Conservation (phyloP, 208 protist genomes). For the Wallacemonas collosoma region DNA sequence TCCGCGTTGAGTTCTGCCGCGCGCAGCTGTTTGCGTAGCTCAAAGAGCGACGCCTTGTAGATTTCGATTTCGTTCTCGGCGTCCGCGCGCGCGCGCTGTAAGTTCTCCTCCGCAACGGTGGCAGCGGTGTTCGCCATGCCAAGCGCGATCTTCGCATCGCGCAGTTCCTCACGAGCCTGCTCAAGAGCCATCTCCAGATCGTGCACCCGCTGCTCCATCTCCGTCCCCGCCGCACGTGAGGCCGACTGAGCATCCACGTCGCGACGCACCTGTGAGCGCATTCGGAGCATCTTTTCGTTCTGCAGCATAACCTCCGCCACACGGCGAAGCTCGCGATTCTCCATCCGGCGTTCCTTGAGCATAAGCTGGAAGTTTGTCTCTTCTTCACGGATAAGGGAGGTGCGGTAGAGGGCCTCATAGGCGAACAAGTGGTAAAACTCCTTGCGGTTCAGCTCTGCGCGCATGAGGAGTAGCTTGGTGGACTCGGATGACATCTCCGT, state of each 20-base stretch:
- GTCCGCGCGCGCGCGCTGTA: constrained; percentile 25
- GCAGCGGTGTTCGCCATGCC: constrained; percentile 29
- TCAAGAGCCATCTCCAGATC: constrained; percentile 10
- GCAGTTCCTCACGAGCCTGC: constrained; percentile 15
- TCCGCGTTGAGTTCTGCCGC: background rate
- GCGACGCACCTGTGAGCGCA: constrained; percentile 16
- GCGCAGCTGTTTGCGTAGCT: constrained; percentile 17
- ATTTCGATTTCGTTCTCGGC: constrained; percentile 17
- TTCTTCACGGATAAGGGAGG: constrained; percentile 35
- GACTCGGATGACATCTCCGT: constrained; percentile 25
- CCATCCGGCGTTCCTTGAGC: constrained; percentile 21
- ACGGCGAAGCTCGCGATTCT: constrained; percentile 21
- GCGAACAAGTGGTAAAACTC: constrained; percentile 38
- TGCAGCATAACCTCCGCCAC: constrained; percentile 9
- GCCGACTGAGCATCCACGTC: constrained; percentile 9
- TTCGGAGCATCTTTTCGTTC: constrained; percentile 17
- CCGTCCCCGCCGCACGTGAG: background rate
- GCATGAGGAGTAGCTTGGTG: constrained; percentile 4
- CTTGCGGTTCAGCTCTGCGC: constrained; percentile 24
- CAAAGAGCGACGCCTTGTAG: constrained; percentile 15
- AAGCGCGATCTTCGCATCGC: constrained; percentile 34
- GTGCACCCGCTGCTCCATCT: constrained; percentile 9
- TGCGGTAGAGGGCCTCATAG: constrained; percentile 44
- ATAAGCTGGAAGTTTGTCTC: constrained; percentile 30
- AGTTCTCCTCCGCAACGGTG: constrained; percentile 27